Evolutionary conservation across 331 rosid species (phyloP), one percentile per base, ranked within the genome.

Genomic region (Erythrophleum ivorense): DNA sequence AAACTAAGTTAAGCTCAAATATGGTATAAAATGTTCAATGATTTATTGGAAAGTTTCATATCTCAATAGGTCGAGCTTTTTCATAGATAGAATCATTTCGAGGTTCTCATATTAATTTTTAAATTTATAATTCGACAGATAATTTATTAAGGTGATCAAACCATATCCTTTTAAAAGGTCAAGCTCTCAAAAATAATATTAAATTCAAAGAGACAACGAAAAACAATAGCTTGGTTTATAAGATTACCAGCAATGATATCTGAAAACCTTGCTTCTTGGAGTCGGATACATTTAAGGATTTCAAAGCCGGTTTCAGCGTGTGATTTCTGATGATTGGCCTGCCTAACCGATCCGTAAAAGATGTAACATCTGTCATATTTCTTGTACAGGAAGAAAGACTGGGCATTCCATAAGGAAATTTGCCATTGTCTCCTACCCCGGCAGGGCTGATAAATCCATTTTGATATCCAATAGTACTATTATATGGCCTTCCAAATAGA

Each of bases 281-380:
- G 53, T 87, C 88, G 18, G 97, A 75, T 24, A 74, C 48, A 77
- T 82, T 88, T 24, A 66, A 57, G 49, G 89, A 73, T 73, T 86
- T 90, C 31, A 87, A 76, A 24, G 40, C 63, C 4, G 88, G 85
- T 68, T 88, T 95, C 4, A 75, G 87, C 46, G 84, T 85, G 55
- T 92, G 91, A 58, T 79, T 43, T 76, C 87, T 91, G n/a, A 82
- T 21, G 60, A 88, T 53, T 36, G 97, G 88, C 81, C 90, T 88
- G 33, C 89, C 88, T 9, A 90, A 9, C 49, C 94, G 82, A 69
- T 71, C 87, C 6, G 73, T 78, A 73, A 95, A 91, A 3, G 97
- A 90, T 76, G 91, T 89, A 62, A 89, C 87, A 82, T 95, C 98
- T 12, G 93, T 85, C 60, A 83, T 85, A 80, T 78, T 91, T 73